Evolutionary conservation across 2,329 filamentous ascomycete species (phyloP).

Genomic region (Alternaria longipes): DNA sequence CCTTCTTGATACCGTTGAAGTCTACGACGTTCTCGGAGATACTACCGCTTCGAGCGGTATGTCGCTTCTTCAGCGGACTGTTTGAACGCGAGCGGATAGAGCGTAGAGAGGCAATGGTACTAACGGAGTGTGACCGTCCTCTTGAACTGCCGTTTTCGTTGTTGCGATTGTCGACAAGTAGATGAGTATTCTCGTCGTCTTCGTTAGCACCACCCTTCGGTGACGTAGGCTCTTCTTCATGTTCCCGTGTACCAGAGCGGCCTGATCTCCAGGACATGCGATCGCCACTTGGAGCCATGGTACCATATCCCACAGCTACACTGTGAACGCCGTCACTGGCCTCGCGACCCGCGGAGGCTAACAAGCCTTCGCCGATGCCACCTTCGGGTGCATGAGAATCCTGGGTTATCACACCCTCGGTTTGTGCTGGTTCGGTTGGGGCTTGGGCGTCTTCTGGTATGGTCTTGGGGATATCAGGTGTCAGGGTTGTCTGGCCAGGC

Average conservation of each 20-base stretch:
- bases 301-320: constrained; percentile 58
- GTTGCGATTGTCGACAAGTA: constrained; percentile 28
- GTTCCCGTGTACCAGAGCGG: constrained; percentile 22
- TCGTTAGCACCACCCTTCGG: constrained; percentile 31
- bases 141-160: constrained; percentile 14
- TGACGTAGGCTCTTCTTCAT: constrained; percentile 33
- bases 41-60: constrained; percentile 73
- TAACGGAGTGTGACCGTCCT: constrained; percentile 35
- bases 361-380: constrained; percentile 63
- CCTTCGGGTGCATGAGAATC: constrained; percentile 56
- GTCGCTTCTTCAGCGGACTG: constrained; percentile 49
- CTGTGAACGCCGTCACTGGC: constrained; percentile 73
- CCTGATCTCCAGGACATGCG: constrained; percentile 43
- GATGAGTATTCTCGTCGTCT: constrained; percentile 26
- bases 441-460: constrained; percentile 53
- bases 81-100: constrained; percentile 35
- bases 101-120: constrained; percentile 47
- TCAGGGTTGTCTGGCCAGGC: constrained; percentile 66
- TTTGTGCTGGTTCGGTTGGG: constrained; percentile 25
- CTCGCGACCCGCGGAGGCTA: constrained; percentile 64
- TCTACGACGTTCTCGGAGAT: constrained; percentile 83
- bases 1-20: constrained; percentile 76
- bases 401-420: constrained; percentile 20
- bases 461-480: constrained; percentile 61
- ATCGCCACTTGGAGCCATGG: constrained; percentile 46